phyloP scores from a whole-genome alignment of 345 rosid genomes.

The Eutrema japonicum region DNA sequence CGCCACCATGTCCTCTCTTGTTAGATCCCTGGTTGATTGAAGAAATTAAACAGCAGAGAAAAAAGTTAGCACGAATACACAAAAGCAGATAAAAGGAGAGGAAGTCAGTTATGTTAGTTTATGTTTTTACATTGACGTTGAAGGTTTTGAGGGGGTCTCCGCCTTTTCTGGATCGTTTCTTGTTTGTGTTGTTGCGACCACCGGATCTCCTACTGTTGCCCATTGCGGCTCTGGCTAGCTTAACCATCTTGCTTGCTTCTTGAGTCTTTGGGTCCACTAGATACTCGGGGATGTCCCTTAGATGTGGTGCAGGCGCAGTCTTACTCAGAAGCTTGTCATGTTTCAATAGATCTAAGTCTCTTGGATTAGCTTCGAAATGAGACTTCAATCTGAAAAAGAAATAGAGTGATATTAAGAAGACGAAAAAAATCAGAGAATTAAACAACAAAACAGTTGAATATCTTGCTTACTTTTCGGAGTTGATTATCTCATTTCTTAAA shows the following conservation, averaged over 20 bases:
- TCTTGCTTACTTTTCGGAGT: slow-evolving; percentile 85
- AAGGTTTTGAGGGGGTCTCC: slow-evolving; percentile 62
- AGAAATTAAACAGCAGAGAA: slow-evolving; percentile 17
- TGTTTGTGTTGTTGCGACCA: slow-evolving; percentile 49
- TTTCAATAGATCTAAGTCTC: slow-evolving; percentile 76
- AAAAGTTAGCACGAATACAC: background rate
- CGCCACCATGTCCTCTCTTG: slow-evolving; percentile 30
- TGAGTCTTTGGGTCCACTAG: slow-evolving; percentile 70
- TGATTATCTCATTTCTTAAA: slow-evolving; percentile 83
- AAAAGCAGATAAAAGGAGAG: slow-evolving; percentile 1
- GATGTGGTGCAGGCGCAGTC: slow-evolving; percentile 66
- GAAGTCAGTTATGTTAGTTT: background rate
- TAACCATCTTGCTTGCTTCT: slow-evolving; percentile 87
- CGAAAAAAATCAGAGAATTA: background rate
- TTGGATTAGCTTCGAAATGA: slow-evolving; percentile 87
- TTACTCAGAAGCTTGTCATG: slow-evolving; percentile 87
- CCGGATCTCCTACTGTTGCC: slow-evolving; percentile 51
- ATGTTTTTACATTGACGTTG: slow-evolving; percentile 34
- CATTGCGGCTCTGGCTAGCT: slow-evolving; percentile 86
- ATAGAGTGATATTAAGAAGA: background rate
- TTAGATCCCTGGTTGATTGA: slow-evolving; percentile 36
- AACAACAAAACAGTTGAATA: background rate
- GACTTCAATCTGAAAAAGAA: slow-evolving; percentile 68
- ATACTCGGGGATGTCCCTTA: slow-evolving; percentile 76
- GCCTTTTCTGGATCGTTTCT: slow-evolving; percentile 57